Evolutionary conservation across 352 stramenopile genomes (phyloP), one percentile per base, ranked within the genome.

Genomic region (Phytophthora chlamydospora): DNA sequence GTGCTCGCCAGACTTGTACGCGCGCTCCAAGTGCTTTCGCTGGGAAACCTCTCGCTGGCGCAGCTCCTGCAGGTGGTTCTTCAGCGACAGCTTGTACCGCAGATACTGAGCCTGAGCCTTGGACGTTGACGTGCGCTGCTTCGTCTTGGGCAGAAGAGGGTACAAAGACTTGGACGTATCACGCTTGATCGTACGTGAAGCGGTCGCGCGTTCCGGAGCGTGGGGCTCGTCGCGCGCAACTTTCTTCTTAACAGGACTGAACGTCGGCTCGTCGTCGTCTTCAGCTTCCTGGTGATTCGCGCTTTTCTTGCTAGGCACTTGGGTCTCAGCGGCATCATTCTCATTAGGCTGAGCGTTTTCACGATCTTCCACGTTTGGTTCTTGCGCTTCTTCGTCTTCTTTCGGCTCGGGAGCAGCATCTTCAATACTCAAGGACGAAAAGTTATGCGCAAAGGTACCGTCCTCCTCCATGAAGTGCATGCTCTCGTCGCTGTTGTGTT

Each of bases 1-100:
- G 58, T 93, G 83, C 47, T 90, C 73, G 3, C 75, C 75, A 1
- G 83, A 73, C 58, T 81, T 80, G 61, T 79, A 90, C 27, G 78
- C 76, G 13, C 83, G 73, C 56, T 83, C 79, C 31, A 93, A 65
- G 49, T 88, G 77, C 40, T 86, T 65, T 7, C 82, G 70, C 47
- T 89, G 78, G 13, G 77, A 83, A 46, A 64, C 66, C 29, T 93
- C 83, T 35, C 78, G 66, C 76, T 90, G 76, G 0, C 78, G 77
- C 7, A 91, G 61, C 42, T 85, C 75, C 33, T 86, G 75, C 6
- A 93, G 59, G 44, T 90, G 81, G 39, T 88, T 76, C 54, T 90
- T 89, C 11, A 90, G 52, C 8, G 78, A 71, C 7, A 90, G 44
- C 32, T 89, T 91, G 67, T 93, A 93, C n/a, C 80, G 76, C 34